Evolutionary conservation across 108 stramenopile genomes (phyloP).

Genomic region (Cyclostephanos invisitatus): DNA sequence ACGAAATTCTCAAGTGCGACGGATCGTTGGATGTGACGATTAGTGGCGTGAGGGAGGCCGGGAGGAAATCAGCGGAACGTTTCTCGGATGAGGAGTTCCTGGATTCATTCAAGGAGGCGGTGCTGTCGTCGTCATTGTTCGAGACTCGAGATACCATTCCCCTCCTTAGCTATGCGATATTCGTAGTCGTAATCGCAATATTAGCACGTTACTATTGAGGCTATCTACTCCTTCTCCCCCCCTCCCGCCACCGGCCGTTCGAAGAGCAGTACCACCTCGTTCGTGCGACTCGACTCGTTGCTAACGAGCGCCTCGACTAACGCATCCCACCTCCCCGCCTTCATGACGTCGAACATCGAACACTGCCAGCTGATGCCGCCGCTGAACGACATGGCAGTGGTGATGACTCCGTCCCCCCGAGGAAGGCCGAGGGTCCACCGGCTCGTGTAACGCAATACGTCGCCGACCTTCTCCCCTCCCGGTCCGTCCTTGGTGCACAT

Average conservation of each 20-base stretch:
- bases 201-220: neutral
- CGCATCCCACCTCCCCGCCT: slow-evolving; percentile 66
- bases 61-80: slow-evolving; percentile 55
- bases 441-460: slow-evolving; percentile 73
- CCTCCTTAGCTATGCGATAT: neutral
- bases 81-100: slow-evolving; percentile 78
- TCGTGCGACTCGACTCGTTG: slow-evolving; percentile 67
- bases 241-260: slow-evolving; percentile 56
- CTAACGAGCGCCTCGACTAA: slow-evolving; percentile 73
- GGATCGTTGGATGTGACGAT: slow-evolving; percentile 18
- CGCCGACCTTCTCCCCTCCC: slow-evolving; percentile 73
- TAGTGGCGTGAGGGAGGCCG: slow-evolving; percentile 47
- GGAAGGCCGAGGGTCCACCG: slow-evolving; percentile 84
- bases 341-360: slow-evolving; percentile 79
- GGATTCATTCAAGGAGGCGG: slow-evolving; percentile 42
- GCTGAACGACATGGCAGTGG: slow-evolving; percentile 69
- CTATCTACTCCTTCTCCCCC: neutral
- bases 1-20: slow-evolving; percentile 56
- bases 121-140: slow-evolving; percentile 45
- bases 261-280: slow-evolving; percentile 83
- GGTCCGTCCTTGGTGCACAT: slow-evolving; percentile 72
- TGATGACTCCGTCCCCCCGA: slow-evolving; percentile 71
- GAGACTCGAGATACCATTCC: neutral
- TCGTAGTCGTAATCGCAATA: neutral
- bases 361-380: slow-evolving; percentile 79